Evolutionary conservation across 805 yeast genomes (phyloP).

Genomic region (Candida sphagnicola): DNA sequence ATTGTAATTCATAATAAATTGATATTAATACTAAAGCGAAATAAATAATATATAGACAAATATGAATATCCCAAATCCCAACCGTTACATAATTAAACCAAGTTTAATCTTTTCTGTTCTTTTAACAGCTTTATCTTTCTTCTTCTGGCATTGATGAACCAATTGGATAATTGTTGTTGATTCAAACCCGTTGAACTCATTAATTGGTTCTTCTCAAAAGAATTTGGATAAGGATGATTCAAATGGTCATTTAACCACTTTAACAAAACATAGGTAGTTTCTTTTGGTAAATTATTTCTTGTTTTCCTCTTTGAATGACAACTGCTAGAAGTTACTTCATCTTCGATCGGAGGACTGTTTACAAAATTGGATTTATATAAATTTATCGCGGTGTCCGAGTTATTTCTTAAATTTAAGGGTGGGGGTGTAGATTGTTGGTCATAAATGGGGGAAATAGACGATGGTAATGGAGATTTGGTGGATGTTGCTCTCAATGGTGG

Average conservation of each 20-base stretch:
- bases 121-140: conserved; percentile 57
- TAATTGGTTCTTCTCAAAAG: conserved; percentile 67
- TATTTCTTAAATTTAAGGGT: neutral
- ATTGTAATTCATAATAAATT: no score
- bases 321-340: neutral
- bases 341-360: neutral
- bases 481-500: conserved; percentile 1
- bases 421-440: neutral
- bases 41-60: no score
- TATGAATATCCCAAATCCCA: neutral
- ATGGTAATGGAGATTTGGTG: neutral
- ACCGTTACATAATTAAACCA: conserved; percentile 2
- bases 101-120: conserved; percentile 26
- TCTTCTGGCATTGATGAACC: conserved; percentile 87
- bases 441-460: neutral
- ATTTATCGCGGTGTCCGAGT: neutral
- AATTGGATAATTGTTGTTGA: conserved; percentile 75
- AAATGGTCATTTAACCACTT: conserved; percentile 72
- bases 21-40: neutral
- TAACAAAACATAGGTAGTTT: conserved; percentile 67
- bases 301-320: conserved; percentile 27
- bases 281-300: conserved; percentile 75
- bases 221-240: conserved; percentile 81
- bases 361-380: neutral
- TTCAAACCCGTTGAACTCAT: conserved; percentile 72